Evolutionary conservation across 2,329 filamentous ascomycete species (phyloP).

Genomic region (Leptographium flavum): DNA sequence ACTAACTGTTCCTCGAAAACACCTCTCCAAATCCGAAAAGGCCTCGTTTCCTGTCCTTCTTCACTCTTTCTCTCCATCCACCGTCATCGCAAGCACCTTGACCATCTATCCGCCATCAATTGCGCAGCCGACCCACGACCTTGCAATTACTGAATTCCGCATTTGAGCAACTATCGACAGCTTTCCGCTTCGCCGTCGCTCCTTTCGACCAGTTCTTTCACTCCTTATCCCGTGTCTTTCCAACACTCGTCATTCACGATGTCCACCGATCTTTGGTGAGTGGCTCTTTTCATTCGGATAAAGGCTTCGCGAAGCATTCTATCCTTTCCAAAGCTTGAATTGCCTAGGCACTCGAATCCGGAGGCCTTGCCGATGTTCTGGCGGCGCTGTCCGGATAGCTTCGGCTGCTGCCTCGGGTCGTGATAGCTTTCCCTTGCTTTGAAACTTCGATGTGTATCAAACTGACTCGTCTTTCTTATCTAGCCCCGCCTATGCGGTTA

Average conservation of each 20-base stretch:
- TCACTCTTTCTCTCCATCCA: constrained; percentile 5
- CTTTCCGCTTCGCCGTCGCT: not conserved
- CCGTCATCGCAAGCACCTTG: not conserved
- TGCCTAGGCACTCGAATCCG: not conserved
- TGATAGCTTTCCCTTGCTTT: not conserved
- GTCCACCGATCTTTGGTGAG: constrained; percentile 12
- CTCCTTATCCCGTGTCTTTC: not conserved
- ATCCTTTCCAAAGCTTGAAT: not conserved
- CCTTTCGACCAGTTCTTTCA: not conserved
- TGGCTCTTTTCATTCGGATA: not conserved
- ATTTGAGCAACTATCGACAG: not conserved
- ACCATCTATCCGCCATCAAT: constrained; percentile 8
- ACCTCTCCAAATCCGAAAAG: constrained; percentile 16
- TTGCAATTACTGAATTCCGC: not conserved
- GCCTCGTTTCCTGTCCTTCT: constrained; percentile 9
- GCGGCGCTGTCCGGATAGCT: not conserved
- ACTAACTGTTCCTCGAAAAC: constrained; percentile 18
- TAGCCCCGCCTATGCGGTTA: constrained; percentile 98
- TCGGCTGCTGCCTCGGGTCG: not conserved
- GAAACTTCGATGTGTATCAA: too few relatives aligned
- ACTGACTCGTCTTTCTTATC: constrained; percentile 11
- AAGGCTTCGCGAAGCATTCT: not conserved
- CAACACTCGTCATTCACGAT: constrained; percentile 8
- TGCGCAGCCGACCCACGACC: not conserved
- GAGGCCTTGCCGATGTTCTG: not conserved